Conservation (phyloP, 257 asterid species). For the Nicotiana tomentosiformis region DNA sequence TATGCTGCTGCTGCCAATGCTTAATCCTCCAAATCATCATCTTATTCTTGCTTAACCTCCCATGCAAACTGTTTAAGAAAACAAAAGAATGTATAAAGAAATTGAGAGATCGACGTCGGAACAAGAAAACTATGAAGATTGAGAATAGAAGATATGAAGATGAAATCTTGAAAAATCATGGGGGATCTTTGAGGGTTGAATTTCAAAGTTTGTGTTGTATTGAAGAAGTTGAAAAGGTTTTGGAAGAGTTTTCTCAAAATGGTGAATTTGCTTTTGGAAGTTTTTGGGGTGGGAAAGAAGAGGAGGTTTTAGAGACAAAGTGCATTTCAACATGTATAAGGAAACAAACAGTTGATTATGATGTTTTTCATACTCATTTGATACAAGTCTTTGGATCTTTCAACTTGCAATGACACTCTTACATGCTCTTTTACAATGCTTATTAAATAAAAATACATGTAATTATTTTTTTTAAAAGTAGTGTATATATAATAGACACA, state of each 20-base stretch:
- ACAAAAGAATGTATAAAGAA: conserved; percentile 39
- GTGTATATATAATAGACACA: not conserved
- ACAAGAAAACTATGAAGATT: conserved; percentile 21
- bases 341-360: conserved; percentile 48
- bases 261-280: conserved; percentile 88
- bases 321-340: conserved; percentile 34
- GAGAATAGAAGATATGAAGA: conserved; percentile 21
- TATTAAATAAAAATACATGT: too few species aligned
- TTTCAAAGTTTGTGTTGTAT: conserved; percentile 36
- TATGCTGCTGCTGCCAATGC: conserved; percentile 82
- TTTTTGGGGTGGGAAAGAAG: conserved; percentile 53
- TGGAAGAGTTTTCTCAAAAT: conserved; percentile 52
- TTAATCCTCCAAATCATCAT: conserved; percentile 64
- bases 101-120: conserved; percentile 27
- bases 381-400: conserved; percentile 44
- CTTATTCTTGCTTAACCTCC: conserved; percentile 54
- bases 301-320: not conserved
- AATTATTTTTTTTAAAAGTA: too few species aligned
- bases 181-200: conserved; percentile 24
- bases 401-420: conserved; percentile 16
- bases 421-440: not conserved
- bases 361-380: conserved; percentile 37
- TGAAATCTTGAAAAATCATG: conserved; percentile 27
- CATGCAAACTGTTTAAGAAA: conserved; percentile 40
- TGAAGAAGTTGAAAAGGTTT: conserved; percentile 62